phyloP scores from a whole-genome alignment of 306 rosid genomes.

The Malus sieversii region DNA sequence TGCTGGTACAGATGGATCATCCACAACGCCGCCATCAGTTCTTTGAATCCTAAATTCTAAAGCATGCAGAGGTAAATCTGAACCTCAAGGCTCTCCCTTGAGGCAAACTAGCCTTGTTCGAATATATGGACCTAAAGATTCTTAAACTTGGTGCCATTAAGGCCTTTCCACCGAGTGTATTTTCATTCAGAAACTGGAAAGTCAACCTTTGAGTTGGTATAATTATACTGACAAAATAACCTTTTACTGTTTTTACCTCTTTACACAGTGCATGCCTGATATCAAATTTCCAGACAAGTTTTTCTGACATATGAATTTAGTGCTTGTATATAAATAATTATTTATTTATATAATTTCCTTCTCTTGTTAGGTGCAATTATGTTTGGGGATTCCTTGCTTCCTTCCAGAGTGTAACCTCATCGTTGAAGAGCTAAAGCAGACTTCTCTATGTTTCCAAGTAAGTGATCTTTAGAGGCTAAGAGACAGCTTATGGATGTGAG shows the following conservation, averaged over 20 bases:
- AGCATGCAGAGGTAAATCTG: conserved; percentile 81
- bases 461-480: conserved; percentile 12
- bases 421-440: conserved; percentile 76
- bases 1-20: conserved; percentile 89
- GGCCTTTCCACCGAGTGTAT: background rate
- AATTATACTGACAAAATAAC: background rate
- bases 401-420: conserved; percentile 84
- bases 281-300: background rate
- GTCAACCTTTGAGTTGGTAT: background rate
- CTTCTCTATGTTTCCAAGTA: conserved; percentile 88
- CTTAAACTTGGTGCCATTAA: background rate
- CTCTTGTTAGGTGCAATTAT: conserved; percentile 69
- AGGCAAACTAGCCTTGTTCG: background rate
- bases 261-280: background rate
- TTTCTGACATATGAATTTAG: background rate
- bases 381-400: conserved; percentile 95
- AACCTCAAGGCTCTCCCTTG: background rate
- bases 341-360: background rate
- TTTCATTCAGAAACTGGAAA: background rate
- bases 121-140: background rate
- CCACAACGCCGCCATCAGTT: conserved; percentile 80
- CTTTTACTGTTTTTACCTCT: background rate
- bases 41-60: conserved; percentile 74
- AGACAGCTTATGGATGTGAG: background rate
- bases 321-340: background rate